phyloP scores from a whole-genome alignment of 1,284 basidiomycete genomes.

The Irpex sp. region DNA sequence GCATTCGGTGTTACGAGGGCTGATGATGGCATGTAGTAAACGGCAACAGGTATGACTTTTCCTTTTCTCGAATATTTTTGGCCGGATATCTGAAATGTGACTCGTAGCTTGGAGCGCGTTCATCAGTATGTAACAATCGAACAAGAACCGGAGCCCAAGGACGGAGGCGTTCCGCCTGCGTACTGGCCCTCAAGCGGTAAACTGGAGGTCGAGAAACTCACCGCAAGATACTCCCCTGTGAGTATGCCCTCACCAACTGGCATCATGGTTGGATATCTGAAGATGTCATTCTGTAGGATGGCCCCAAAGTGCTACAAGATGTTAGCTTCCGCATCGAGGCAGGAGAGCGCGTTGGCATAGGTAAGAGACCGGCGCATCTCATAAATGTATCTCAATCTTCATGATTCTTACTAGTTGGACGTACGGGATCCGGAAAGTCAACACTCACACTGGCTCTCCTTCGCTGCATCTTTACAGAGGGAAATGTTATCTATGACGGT shows the following conservation, averaged over 20 bases:
- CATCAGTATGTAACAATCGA: conserved; percentile 8
- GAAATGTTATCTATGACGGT: conserved; percentile 35
- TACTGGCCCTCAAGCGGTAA: conserved; percentile 8
- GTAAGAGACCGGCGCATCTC: conserved; percentile 18
- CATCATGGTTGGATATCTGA: neutral
- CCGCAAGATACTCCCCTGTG: conserved; percentile 8
- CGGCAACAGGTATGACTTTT: conserved; percentile 4
- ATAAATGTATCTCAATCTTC: neutral
- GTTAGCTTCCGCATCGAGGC: conserved; percentile 43
- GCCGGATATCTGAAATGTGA: neutral
- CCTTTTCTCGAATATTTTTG: neutral
- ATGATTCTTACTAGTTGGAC: conserved; percentile 42
- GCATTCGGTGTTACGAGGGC: neutral
- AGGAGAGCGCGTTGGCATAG: conserved; percentile 51
- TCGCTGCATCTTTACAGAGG: conserved; percentile 41
- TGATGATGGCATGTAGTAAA: neutral
- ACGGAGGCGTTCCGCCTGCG: conserved; percentile 4
- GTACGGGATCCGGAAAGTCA: conserved; percentile 75
- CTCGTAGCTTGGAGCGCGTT: conserved; percentile 5
- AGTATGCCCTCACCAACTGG: neutral
- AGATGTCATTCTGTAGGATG: conserved; percentile 19
- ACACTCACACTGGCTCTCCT: conserved; percentile 35
- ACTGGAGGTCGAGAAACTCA: conserved; percentile 5
- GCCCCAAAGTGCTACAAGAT: conserved; percentile 43
- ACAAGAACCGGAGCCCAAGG: conserved; percentile 7